A percentile compares a stretch with the other conserved stretches of the same genome.
Conservation (phyloP, 202 grass and related monocot species). For the Schoenoplectus triqueter region DNA sequence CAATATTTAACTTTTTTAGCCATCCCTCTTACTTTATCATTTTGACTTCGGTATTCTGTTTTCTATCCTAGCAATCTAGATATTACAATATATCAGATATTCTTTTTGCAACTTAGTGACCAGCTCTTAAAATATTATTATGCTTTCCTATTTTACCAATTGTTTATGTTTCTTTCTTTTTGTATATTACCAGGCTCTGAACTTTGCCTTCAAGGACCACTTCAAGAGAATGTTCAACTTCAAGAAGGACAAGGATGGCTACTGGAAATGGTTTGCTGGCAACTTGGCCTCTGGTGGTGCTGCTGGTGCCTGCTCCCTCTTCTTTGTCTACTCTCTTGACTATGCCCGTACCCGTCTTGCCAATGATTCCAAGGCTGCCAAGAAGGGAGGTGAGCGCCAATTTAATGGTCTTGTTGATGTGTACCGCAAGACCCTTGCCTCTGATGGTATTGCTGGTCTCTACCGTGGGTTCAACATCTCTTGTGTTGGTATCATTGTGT, state of each 20-base stretch:
- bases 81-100: background rate
- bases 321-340: slow-evolving; percentile 69
- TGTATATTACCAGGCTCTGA: slow-evolving; percentile 52
- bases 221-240: slow-evolving; percentile 82
- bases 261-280: slow-evolving; percentile 77
- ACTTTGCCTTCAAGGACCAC: slow-evolving; percentile 77
- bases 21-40: background rate
- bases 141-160: background rate
- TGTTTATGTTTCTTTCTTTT: background rate
- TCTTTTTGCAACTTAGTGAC: background rate
- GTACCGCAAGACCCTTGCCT: slow-evolving; percentile 55
- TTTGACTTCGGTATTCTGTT: background rate
- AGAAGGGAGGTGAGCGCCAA: slow-evolving; percentile 64
- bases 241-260: slow-evolving; percentile 71
- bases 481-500: slow-evolving; percentile 70
- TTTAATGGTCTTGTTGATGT: slow-evolving; percentile 70
- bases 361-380: slow-evolving; percentile 63
- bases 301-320: slow-evolving; percentile 67
- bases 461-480: slow-evolving; percentile 72
- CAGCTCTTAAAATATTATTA: background rate
- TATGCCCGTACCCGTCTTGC: slow-evolving; percentile 60
- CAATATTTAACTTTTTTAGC: background rate
- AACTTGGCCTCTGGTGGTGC: slow-evolving; percentile 71
- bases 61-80: background rate
- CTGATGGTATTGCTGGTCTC: slow-evolving; percentile 55